phyloP scores from a whole-genome alignment of 805 yeast genomes.

The Cyberlindnera maclurae region DNA sequence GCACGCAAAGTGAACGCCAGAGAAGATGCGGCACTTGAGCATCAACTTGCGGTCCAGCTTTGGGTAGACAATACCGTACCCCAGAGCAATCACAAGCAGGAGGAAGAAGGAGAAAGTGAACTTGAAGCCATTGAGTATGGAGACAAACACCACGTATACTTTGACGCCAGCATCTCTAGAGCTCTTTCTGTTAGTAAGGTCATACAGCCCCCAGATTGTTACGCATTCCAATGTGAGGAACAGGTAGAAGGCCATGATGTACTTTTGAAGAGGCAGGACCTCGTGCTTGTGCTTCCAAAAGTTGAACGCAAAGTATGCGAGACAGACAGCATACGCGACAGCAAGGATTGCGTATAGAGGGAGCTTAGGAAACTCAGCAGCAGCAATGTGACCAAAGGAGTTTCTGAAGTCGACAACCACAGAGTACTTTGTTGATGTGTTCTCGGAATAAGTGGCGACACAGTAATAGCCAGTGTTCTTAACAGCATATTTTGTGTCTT shows the following conservation, averaged over 20 bases:
- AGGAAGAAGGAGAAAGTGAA: conserved; percentile 85
- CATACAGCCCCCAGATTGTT: conserved; percentile 88
- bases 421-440: conserved; percentile 36
- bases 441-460: conserved; percentile 55
- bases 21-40: conserved; percentile 60
- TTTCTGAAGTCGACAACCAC: conserved; percentile 81
- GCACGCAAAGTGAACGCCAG: conserved; percentile 48
- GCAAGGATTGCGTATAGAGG: conserved; percentile 85
- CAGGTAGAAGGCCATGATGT: conserved; percentile 77
- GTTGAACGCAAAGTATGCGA: conserved; percentile 79
- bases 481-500: conserved; percentile 58
- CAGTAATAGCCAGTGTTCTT: conserved; percentile 86
- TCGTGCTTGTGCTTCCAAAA: conserved; percentile 82
- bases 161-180: conserved; percentile 46
- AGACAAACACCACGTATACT: conserved; percentile 68
- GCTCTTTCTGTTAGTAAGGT: conserved; percentile 63
- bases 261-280: conserved; percentile 82
- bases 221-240: conserved; percentile 80
- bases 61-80: conserved; percentile 91
- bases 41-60: conserved; percentile 68
- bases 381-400: conserved; percentile 85
- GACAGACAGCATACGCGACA: conserved; percentile 71
- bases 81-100: conserved; percentile 76
- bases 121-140: conserved; percentile 73
- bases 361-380: conserved; percentile 84